phyloP scores from a whole-genome alignment of 2,329 filamentous ascomycete species.

The Claviceps arundinis region DNA sequence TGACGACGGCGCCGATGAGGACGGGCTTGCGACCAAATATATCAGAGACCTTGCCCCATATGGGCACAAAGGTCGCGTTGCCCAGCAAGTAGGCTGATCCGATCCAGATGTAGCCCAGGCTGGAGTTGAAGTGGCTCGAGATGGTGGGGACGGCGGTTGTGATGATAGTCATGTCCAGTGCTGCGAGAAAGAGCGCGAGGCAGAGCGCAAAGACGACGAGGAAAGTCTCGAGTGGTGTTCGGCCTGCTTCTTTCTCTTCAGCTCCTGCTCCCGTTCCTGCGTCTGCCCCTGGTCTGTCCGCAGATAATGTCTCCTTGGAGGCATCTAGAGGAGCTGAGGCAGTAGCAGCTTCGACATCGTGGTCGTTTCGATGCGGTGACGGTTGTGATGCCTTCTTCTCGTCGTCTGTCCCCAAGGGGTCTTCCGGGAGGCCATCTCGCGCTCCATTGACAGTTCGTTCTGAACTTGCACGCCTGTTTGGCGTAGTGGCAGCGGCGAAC shows the following conservation, averaged over 20 bases:
- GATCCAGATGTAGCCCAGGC: conserved; percentile 64
- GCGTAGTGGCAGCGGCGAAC: conserved; percentile 1
- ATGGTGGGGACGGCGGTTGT: conserved; percentile 56
- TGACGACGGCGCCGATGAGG: conserved; percentile 33
- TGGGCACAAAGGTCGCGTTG: conserved; percentile 51
- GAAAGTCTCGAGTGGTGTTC: conserved; percentile 25
- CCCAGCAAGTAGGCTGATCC: conserved; percentile 61
- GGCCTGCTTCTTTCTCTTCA: conserved; percentile 18
- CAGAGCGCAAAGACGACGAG: conserved; percentile 29
- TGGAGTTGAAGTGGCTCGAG: conserved; percentile 47
- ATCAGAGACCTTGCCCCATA: conserved; percentile 53
- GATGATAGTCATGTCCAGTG: conserved; percentile 48
- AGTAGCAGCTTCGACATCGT: conserved; percentile 6
- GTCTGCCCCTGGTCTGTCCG: background rate
- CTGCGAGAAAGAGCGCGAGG: conserved; percentile 37
- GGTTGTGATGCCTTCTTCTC: background rate
- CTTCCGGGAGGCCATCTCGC: conserved; percentile 7
- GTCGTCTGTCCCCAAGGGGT: background rate
- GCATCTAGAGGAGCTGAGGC: background rate
- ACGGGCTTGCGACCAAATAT: conserved; percentile 46
- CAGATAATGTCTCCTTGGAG: background rate
- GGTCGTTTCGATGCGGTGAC: background rate
- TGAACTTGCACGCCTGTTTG: conserved; percentile 15
- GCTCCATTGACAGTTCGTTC: conserved; percentile 17
- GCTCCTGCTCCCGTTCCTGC: background rate